phyloP scores from a whole-genome alignment of 2,329 filamentous ascomycete species.

The Neopestalotiopsis clavispora region DNA sequence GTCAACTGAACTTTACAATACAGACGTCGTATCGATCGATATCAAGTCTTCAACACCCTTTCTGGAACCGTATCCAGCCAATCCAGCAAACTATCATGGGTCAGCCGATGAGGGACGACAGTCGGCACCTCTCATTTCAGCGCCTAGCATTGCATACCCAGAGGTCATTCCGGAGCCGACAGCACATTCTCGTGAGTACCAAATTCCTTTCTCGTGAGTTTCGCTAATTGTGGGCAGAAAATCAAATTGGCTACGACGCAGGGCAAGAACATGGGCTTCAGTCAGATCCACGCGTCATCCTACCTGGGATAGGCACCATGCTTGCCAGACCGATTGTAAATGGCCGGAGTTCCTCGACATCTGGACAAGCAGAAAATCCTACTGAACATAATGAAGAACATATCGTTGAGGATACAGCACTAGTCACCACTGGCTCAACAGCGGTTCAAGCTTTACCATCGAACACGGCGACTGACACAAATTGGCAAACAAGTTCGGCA shows the following conservation, averaged over 20 bases:
- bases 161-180: too few species aligned
- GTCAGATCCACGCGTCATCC: neutral
- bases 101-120: too few species aligned
- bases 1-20: neutral
- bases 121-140: too few species aligned
- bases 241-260: too few species aligned
- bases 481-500: neutral
- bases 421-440: neutral
- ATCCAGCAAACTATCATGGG: too few species aligned
- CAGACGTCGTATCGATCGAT: neutral
- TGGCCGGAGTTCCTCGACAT: neutral
- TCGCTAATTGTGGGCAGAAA: too few species aligned
- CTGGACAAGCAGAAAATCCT: neutral
- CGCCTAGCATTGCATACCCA: too few species aligned
- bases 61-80: neutral
- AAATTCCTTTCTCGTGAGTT: too few species aligned
- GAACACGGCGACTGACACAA: neutral
- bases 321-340: neutral
- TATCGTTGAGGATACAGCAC: neutral
- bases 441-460: neutral
- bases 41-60: neutral
- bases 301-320: conserved; percentile 17
- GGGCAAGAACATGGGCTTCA: neutral
- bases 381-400: neutral
- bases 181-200: too few species aligned